These are phyloP conservation scores for Carallia brachiata DNA, from an alignment of 345 rosid species.

Conservation along the genomic window DNA sequence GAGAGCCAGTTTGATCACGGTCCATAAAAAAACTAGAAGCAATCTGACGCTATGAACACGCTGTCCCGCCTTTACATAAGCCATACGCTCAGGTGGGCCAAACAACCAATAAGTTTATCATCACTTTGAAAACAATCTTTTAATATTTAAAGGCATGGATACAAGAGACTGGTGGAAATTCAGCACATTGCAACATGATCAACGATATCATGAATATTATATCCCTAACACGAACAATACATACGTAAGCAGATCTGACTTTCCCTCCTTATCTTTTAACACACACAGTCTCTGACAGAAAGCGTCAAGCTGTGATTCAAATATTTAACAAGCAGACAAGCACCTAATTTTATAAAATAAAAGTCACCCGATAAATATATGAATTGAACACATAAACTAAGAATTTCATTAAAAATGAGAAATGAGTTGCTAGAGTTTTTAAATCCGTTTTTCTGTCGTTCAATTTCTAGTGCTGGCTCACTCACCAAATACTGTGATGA, in stretches of 20 bases:
- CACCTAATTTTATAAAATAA: not conserved
- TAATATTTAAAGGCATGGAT: not conserved
- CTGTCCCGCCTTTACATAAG: no score
- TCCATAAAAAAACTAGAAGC: not conserved
- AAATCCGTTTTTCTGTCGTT: no score
- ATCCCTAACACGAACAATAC: not conserved
- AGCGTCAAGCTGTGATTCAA: not conserved
- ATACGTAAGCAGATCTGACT: not conserved
- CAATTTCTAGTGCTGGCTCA: no score
- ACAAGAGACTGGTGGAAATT: not conserved
- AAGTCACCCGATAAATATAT: no score
- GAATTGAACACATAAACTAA: no score
- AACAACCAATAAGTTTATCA: not conserved
- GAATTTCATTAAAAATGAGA: no score
- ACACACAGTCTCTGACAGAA: not conserved
- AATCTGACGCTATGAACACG: not conserved
- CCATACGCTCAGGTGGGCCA: no score
- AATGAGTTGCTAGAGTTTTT: no score
- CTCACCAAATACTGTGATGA: no score
- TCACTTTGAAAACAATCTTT: conserved; percentile 3
- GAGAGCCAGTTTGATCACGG: no score
- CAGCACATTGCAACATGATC: not conserved
- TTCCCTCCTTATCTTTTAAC: not conserved
- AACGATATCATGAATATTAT: not conserved
- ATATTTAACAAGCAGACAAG: not conserved